phyloP scores from a whole-genome alignment of 78 protist species.

The Tieghemostelium lacteum region DNA sequence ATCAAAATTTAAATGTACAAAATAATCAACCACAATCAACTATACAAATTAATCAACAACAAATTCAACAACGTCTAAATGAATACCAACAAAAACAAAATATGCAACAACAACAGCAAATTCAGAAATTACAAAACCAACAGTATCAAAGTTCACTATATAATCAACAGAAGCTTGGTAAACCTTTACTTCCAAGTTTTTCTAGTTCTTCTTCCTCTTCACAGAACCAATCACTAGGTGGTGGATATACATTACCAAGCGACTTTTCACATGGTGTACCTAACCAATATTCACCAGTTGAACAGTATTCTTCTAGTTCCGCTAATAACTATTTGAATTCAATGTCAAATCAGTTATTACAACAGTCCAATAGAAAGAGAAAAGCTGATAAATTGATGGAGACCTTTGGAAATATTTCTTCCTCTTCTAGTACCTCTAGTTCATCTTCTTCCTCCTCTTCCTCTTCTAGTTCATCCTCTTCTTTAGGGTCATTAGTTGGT shows the following conservation, averaged over 20 bases:
- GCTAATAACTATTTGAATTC: no score
- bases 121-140: slow-evolving; percentile 15
- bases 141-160: background rate
- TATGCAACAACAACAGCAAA: slow-evolving; percentile 25
- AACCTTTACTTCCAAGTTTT: no score
- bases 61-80: slow-evolving; percentile 14
- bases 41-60: background rate
- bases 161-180: background rate
- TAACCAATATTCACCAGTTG: background rate
- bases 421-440: no score
- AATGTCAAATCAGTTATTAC: no score
- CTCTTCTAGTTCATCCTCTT: no score
- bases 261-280: no score
- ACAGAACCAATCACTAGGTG: background rate
- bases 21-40: background rate
- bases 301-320: background rate
- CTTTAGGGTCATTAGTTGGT: no score
- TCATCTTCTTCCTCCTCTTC: no score
- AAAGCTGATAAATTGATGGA: background rate
- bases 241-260: no score
- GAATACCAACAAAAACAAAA: slow-evolving; percentile 4
- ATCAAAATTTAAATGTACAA: background rate
- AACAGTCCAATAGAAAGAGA: background rate
- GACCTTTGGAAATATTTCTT: background rate
- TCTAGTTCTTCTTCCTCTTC: no score